These are phyloP conservation scores for Arabidopsis arenosa DNA, from an alignment of 345 rosid species.

Conservation along the genomic window DNA sequence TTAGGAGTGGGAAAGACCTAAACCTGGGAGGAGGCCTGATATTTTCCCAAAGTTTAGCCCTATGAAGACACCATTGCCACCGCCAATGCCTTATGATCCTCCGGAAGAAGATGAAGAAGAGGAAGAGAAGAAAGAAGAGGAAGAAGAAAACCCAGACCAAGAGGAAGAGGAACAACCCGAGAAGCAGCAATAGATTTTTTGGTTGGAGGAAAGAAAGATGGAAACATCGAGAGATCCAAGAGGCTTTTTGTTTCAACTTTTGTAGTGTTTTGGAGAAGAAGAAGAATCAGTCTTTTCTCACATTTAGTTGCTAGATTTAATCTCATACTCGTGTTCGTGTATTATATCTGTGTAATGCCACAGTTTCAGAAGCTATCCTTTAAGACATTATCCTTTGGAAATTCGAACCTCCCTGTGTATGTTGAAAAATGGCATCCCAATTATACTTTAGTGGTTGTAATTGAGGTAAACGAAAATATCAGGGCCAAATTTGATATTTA, in stretches of 20 bases:
- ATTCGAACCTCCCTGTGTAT: not conserved
- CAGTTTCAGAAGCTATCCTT: not conserved
- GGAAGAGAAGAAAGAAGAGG: constrained; percentile 72
- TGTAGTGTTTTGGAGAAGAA: constrained; percentile 24
- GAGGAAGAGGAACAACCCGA: constrained; percentile 60
- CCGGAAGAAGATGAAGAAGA: constrained; percentile 78
- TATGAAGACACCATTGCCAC: constrained; percentile 81
- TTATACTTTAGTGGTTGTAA: not conserved
- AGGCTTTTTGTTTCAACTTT: constrained; percentile 37
- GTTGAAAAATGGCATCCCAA: not conserved
- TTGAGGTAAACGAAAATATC: not conserved
- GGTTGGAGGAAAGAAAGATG: not conserved
- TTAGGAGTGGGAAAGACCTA: constrained; percentile 82
- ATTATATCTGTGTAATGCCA: constrained; percentile 27
- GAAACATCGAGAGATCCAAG: constrained; percentile 27
- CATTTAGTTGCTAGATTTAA: constrained; percentile 30
- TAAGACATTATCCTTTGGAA: not conserved
- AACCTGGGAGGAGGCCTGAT: constrained; percentile 80
- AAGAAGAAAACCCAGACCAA: constrained; percentile 67
- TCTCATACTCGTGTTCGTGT: constrained; percentile 14
- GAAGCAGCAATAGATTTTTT: constrained; percentile 43
- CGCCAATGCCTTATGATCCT: constrained; percentile 76
- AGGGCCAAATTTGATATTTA: not conserved
- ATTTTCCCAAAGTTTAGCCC: constrained; percentile 80
- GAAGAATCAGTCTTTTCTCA: constrained; percentile 1